Conservation (phyloP, 2,329 filamentous ascomycete species). For the Bipolaris cookei region DNA sequence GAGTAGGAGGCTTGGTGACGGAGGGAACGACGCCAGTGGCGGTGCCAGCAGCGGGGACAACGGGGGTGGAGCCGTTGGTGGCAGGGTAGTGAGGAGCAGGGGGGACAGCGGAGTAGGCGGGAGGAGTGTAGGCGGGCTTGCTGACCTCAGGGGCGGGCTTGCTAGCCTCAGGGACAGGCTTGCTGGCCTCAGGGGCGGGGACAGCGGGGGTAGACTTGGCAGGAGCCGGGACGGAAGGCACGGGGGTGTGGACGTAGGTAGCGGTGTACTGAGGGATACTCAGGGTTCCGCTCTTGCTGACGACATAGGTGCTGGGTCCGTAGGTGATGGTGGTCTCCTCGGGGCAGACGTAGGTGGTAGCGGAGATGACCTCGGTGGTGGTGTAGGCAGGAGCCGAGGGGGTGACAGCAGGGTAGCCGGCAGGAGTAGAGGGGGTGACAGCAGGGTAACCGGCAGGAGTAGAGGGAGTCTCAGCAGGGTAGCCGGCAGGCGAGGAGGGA, state of each 20-base stretch:
- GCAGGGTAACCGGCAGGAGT: background rate
- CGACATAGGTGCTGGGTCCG: conserved; percentile 42
- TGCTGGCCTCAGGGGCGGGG: background rate
- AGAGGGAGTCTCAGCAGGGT: conserved; percentile 6
- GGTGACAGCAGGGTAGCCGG: conserved; percentile 2
- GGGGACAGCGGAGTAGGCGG: conserved; percentile 18
- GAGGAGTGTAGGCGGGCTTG: conserved; percentile 12
- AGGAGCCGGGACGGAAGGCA: background rate
- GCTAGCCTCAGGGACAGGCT: background rate
- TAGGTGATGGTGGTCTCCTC: conserved; percentile 37
- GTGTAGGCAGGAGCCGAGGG: conserved; percentile 1
- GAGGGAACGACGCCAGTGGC: conserved; percentile 35
- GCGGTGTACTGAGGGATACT: conserved; percentile 32
- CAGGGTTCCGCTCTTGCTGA: conserved; percentile 43
- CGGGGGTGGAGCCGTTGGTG: conserved; percentile 18
- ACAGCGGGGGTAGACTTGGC: conserved; percentile 2
- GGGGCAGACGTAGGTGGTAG: conserved; percentile 33
- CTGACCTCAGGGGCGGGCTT: background rate
- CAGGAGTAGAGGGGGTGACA: background rate
- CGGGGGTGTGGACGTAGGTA: conserved; percentile 28
- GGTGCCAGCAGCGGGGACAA: conserved; percentile 32
- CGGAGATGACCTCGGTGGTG: conserved; percentile 37
- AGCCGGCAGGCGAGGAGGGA: background rate
- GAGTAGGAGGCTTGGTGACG: conserved; percentile 36
- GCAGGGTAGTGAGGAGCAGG: conserved; percentile 23